Evolutionary conservation across 2,329 filamentous ascomycete species (phyloP).

Genomic region (Ophiostoma ulmi): DNA sequence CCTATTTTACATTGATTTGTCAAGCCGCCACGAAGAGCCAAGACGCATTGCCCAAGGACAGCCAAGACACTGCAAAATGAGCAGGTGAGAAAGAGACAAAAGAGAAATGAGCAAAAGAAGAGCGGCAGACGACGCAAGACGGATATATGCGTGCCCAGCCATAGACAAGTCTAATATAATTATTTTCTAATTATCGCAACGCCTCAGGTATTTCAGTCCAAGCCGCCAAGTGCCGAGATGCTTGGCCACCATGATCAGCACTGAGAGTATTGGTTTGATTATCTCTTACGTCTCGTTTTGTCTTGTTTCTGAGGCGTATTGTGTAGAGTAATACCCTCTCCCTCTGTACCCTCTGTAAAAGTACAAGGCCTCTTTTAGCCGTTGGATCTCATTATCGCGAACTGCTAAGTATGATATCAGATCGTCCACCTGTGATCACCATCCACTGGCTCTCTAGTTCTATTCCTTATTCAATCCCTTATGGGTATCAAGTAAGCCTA

Average conservation of each 20-base stretch:
- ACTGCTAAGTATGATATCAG: neutral
- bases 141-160: conserved; percentile 9
- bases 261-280: conserved; percentile 1
- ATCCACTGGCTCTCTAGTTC: neutral
- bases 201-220: neutral
- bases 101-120: neutral
- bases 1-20: neutral
- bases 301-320: neutral
- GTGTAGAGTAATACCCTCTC: no score
- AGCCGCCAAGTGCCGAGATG: conserved; percentile 17
- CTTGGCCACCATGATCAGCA: conserved; percentile 5
- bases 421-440: neutral
- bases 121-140: neutral
- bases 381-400: no score
- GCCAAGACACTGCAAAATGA: conserved; percentile 1
- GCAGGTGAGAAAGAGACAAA: neutral
- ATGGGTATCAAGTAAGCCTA: no score
- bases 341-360: no score
- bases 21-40: neutral
- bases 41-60: neutral
- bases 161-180: neutral
- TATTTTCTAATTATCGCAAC: neutral
- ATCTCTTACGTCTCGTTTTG: neutral
- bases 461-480: no score
- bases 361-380: no score